These are phyloP conservation scores for Mucor saturninus DNA, from an alignment of 371 early-diverging fungal genomes.

Conservation along the genomic window DNA sequence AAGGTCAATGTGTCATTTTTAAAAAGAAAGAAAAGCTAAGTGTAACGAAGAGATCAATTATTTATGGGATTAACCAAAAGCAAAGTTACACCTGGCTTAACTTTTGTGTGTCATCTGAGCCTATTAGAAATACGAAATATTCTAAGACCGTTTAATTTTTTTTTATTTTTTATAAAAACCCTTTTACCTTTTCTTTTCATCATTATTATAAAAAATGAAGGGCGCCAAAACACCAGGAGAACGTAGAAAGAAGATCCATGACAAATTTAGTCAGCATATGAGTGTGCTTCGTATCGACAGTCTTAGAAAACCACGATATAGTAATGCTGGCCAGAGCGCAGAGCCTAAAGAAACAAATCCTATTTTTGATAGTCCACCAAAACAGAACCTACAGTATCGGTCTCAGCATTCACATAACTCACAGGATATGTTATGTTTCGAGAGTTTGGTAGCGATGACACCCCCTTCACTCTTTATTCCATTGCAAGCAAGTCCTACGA, in stretches of 20 bases:
- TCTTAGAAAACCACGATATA: background rate
- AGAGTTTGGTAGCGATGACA: no score
- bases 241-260: background rate
- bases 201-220: background rate
- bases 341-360: no score
- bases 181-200: background rate
- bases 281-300: background rate
- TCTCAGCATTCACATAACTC: no score
- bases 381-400: no score
- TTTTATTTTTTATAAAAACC: background rate
- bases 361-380: no score
- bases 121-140: background rate
- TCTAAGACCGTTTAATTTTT: background rate
- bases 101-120: slow-evolving; percentile 2
- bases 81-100: slow-evolving; percentile 3
- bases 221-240: background rate
- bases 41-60: no score
- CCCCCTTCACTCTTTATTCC: no score
- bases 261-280: background rate
- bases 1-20: no score
- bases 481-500: no score
- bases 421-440: no score
- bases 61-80: background rate
- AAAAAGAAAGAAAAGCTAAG: no score
- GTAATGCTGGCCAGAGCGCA: background rate